phyloP scores from a whole-genome alignment of 2,329 filamentous ascomycete genomes.

The Verruconis gallopava region DNA sequence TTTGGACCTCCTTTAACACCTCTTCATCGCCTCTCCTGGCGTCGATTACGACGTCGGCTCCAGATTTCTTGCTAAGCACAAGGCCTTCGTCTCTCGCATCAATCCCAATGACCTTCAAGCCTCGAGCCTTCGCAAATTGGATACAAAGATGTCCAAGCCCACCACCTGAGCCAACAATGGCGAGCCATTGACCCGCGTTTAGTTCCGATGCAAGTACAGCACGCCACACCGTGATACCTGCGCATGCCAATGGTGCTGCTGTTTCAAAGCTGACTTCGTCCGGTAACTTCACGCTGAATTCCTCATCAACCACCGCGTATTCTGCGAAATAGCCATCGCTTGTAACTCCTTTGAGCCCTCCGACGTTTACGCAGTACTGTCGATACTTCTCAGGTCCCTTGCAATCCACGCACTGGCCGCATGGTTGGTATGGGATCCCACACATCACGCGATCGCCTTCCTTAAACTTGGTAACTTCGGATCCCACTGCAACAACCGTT shows the following conservation, averaged over 20 bases:
- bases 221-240: conserved; percentile 40
- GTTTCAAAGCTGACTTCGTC: conserved; percentile 35
- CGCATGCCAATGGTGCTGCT: conserved; percentile 46
- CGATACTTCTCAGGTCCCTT: conserved; percentile 32
- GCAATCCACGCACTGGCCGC: conserved; percentile 42
- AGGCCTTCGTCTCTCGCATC: conserved; percentile 43
- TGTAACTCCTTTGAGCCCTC: conserved; percentile 37
- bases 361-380: conserved; percentile 39
- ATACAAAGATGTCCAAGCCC: conserved; percentile 38
- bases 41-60: conserved; percentile 42
- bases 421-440: conserved; percentile 40
- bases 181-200: conserved; percentile 26
- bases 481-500: conserved; percentile 38
- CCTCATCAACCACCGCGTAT: conserved; percentile 39
- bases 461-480: conserved; percentile 29
- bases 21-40: conserved; percentile 33
- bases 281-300: conserved; percentile 35
- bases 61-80: conserved; percentile 31
- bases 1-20: conserved; percentile 35
- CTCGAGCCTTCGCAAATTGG: conserved; percentile 38
- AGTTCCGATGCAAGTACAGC: conserved; percentile 31
- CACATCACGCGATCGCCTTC: conserved; percentile 44
- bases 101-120: conserved; percentile 39
- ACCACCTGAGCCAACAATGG: conserved; percentile 22
- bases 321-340: conserved; percentile 45